Conservation (phyloP, 495 filamentous ascomycete genomes). For the Penicillium malachiteum region DNA sequence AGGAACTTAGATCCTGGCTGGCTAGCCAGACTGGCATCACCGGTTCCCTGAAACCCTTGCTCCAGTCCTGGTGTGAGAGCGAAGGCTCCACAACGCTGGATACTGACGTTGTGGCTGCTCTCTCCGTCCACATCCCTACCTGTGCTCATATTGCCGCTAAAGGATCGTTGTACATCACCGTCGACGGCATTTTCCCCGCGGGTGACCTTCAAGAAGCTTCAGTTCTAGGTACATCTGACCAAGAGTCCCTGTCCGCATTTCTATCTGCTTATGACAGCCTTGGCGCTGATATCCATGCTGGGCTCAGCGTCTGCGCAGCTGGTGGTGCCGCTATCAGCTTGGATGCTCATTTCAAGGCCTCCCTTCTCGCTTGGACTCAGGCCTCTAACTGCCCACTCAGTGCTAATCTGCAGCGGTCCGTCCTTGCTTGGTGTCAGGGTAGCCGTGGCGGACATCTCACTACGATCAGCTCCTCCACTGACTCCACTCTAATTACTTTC, state of each 20-base stretch:
- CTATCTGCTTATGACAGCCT: conserved; percentile 25
- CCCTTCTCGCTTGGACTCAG: conserved; percentile 34
- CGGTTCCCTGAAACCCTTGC: conserved; percentile 10
- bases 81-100: conserved; percentile 11
- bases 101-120: conserved; percentile 28
- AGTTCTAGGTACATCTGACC: conserved; percentile 32
- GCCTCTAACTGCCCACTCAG: conserved; percentile 31
- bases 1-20: conserved; percentile 39
- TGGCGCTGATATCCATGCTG: conserved; percentile 32
- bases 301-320: conserved; percentile 36
- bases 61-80: conserved; percentile 18
- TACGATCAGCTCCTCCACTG: conserved; percentile 26
- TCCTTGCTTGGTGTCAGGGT: conserved; percentile 38
- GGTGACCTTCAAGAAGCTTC: conserved; percentile 28
- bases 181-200: conserved; percentile 42
- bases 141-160: conserved; percentile 38
- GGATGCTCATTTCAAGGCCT: conserved; percentile 32
- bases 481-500: conserved; percentile 30
- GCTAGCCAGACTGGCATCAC: conserved; percentile 25
- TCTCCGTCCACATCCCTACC: conserved; percentile 39
- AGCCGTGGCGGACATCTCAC: conserved; percentile 29
- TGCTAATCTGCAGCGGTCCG: conserved; percentile 29
- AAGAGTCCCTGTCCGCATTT: conserved; percentile 34
- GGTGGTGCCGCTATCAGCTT: conserved; percentile 38
- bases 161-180: conserved; percentile 37